These are phyloP conservation scores for Earliella scabrosa DNA, from an alignment of 1,284 basidiomycete genomes.

Conservation along the genomic window DNA sequence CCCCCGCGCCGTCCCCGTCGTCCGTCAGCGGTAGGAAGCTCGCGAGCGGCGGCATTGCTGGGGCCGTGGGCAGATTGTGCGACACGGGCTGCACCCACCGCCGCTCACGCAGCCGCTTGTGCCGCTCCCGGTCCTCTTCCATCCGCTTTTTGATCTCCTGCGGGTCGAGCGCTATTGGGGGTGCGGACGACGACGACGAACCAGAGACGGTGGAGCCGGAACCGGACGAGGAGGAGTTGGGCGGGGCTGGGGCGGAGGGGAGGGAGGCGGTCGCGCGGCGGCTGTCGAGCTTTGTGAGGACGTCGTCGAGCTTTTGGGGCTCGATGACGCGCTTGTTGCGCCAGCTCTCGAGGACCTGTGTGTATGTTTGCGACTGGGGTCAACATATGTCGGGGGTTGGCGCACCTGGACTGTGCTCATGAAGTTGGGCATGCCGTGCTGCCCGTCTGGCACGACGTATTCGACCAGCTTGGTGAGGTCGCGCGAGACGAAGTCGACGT, in stretches of 20 bases:
- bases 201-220: constrained; percentile 22
- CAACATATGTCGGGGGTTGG: no score
- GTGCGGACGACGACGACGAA: constrained; percentile 4
- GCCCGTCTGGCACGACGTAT: constrained; percentile 79
- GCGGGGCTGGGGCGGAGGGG: constrained; percentile 30
- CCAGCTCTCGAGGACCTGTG: constrained; percentile 87
- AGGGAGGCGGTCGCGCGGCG: constrained; percentile 42
- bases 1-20: constrained; percentile 47
- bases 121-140: constrained; percentile 93
- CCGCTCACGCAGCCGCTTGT: constrained; percentile 90
- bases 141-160: constrained; percentile 86
- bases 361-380: no score
- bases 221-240: constrained; percentile 10
- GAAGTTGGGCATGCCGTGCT: constrained; percentile 84
- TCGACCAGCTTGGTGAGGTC: constrained; percentile 81
- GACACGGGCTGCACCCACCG: constrained; percentile 88
- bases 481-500: constrained; percentile 75
- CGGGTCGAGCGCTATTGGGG: constrained; percentile 50
- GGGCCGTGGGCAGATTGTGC: constrained; percentile 47
- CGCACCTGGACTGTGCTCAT: constrained; percentile 83
- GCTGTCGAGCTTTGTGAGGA: constrained; percentile 51
- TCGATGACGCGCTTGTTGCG: constrained; percentile 84
- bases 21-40: constrained; percentile 63
- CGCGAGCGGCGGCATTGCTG: constrained; percentile 53
- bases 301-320: constrained; percentile 73